Base-by-base conservation (phyloP, 2,329 filamentous ascomycete genomes). In the Aureobasidium sp. region DNA sequence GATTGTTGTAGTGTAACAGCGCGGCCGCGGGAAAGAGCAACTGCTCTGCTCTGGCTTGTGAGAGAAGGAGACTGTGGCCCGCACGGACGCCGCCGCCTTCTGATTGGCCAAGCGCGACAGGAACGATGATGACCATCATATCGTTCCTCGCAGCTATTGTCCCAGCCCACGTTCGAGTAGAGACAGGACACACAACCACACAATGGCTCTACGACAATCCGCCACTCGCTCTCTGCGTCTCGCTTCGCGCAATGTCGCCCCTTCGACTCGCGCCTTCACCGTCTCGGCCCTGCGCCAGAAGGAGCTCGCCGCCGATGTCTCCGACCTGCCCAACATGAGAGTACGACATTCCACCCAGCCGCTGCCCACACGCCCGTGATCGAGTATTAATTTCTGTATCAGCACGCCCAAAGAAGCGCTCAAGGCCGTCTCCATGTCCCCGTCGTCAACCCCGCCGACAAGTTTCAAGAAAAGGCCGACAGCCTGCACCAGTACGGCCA, bases 401-500 rank as follows among this genome's bases (percentile, higher is more conserved):
- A 78, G 76, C 72, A 71, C 64, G 74, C 77, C 37, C 77, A 75
- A 66, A 74, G 79, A 64, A 71, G 72, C 60, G 67, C 74, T 21
- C 65, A 70, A 47, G 75, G 73, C 63, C 81, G 84, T 67, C 84
- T 97, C 66, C 85, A 89, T 72, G 88, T 81, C 27, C 89, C 91
- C 63, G 79, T 95, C 69, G 83, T 96, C 71, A 97, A 97, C 78
- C 92, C 93, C 39, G 84, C 90, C 75, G 94, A 97, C 82, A 96
- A 94, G 78, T 95, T 91, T 78, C 82, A 88, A 74, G 87, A 89
- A 73, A 94, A 93, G 79, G 85, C 89, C 68, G 89, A 96, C 67
- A 84, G 87, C 73, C 81, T 97, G 73, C 94, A 99, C 82, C 88
- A 86, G 71, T 99, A 99, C 74, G 94, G 94, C 71, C 86, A 95